A percentile compares a stretch with the other conserved stretches of the same genome.
These are phyloP conservation scores for Ceratobasidium sp. DNA, from an alignment of 1,284 basidiomycete species.

Conservation along the genomic window DNA sequence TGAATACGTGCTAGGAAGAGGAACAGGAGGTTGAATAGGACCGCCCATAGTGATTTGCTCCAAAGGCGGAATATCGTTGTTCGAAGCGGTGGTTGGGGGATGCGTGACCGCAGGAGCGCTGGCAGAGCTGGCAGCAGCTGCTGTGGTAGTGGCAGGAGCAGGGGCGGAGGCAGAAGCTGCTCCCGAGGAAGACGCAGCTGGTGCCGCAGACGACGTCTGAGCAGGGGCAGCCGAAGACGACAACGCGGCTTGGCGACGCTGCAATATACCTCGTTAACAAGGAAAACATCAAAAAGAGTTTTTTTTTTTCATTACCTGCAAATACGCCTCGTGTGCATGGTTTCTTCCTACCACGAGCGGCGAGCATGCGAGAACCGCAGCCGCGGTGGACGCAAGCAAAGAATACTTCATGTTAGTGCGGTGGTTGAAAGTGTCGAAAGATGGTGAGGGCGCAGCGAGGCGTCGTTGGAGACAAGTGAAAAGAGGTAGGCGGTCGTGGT, in stretches of 20 bases:
- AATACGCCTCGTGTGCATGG: constrained; percentile 39
- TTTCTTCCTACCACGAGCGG: constrained; percentile 22
- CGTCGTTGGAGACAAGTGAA: constrained; percentile 30
- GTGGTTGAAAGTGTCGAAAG: constrained; percentile 7
- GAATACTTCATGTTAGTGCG: constrained; percentile 24
- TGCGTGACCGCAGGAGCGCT: constrained; percentile 12
- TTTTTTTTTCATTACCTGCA: constrained; percentile 17
- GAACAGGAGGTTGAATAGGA: constrained; percentile 45
- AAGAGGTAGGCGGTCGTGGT: constrained; percentile 14
- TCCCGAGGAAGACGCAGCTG: constrained; percentile 2
- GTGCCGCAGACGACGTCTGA: not conserved
- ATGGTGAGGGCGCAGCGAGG: constrained; percentile 17
- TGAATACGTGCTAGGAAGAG: constrained; percentile 52
- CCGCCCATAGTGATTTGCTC: constrained; percentile 48
- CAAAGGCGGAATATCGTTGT: constrained; percentile 48
- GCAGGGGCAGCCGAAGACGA: constrained; percentile 22
- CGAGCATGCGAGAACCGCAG: constrained; percentile 1
- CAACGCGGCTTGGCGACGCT: constrained; percentile 34
- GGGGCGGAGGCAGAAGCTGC: not conserved
- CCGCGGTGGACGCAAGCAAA: constrained; percentile 24
- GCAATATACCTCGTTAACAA: not conserved
- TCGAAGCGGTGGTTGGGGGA: constrained; percentile 40
- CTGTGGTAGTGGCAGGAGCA: constrained; percentile 10
- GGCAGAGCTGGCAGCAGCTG: constrained; percentile 11
- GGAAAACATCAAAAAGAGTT: not conserved